Evolutionary conservation across 768 basidiomycete genomes (phyloP).

Genomic region (Glaciozyma martinii): DNA sequence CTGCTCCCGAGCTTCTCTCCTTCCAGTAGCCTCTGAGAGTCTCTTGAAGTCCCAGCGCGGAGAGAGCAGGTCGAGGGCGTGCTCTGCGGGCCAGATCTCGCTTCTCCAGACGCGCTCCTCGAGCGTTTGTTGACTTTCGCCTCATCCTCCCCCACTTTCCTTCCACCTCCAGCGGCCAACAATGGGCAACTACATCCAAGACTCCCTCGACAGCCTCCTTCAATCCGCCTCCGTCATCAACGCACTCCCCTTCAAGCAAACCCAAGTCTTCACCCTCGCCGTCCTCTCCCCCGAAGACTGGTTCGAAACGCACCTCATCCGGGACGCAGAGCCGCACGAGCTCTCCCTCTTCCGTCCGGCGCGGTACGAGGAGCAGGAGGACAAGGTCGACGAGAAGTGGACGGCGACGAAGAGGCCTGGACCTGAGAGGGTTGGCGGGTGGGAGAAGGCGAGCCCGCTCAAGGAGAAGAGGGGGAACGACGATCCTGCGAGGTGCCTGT

Average conservation of each 20-base stretch:
- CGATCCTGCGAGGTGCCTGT: conserved; percentile 23
- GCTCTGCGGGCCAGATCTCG: no score
- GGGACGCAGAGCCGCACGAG: conserved; percentile 29
- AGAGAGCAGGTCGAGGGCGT: no score
- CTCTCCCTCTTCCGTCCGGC: conserved; percentile 21
- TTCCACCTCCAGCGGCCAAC: no score
- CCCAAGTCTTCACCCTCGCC: conserved; percentile 9
- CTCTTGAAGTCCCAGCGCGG: no score
- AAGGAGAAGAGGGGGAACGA: conserved; percentile 5
- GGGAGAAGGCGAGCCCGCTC: conserved; percentile 14
- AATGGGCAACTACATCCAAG: neutral
- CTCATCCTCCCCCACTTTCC: no score
- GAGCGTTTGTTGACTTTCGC: no score
- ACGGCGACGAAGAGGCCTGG: conserved; percentile 16
- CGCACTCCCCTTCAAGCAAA: conserved; percentile 9
- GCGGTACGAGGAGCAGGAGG: neutral
- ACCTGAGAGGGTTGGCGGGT: conserved; percentile 12
- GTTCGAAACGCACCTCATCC: conserved; percentile 25
- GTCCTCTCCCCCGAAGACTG: conserved; percentile 16
- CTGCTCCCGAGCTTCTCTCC: no score
- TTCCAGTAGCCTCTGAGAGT: no score
- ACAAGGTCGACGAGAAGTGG: conserved; percentile 15
- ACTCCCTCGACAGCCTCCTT: conserved; percentile 7
- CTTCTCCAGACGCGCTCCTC: no score
- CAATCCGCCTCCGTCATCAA: conserved; percentile 13